phyloP scores from a whole-genome alignment of 1,139 yeast genomes.

The Taphrina deformans region DNA sequence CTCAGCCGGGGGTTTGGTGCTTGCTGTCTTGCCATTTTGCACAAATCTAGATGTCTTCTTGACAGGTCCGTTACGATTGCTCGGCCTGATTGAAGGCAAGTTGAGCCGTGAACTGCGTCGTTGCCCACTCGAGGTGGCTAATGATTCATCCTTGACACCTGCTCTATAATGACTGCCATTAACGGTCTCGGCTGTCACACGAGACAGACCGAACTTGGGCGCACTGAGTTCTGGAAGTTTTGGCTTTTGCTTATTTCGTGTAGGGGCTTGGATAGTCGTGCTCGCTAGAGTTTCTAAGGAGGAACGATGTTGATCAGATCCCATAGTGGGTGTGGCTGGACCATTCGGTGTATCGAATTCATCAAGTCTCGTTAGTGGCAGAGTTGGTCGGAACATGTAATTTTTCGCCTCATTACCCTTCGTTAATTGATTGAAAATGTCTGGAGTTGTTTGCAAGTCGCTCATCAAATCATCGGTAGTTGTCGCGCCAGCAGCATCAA shows the following conservation, averaged over 20 bases:
- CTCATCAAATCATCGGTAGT: neutral
- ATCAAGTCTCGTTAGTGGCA: constrained; percentile 6
- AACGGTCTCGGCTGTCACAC: constrained; percentile 3
- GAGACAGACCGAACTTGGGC: constrained; percentile 19
- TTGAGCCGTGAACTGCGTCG: constrained; percentile 14
- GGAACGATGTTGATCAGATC: constrained; percentile 12
- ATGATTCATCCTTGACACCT: neutral
- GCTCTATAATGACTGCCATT: neutral
- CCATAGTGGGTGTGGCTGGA: constrained; percentile 17
- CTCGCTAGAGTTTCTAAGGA: constrained; percentile 10
- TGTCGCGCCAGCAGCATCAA: neutral
- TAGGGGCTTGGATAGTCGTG: constrained; percentile 4
- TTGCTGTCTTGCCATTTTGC: neutral
- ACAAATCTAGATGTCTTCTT: neutral
- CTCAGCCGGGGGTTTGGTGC: neutral
- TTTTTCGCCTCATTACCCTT: neutral
- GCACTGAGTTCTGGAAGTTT: constrained; percentile 15
- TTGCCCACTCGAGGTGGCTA: constrained; percentile 1
- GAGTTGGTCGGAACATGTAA: constrained; percentile 15
- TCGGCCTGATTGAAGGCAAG: constrained; percentile 8
- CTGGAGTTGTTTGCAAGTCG: constrained; percentile 5
- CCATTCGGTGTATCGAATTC: constrained; percentile 17
- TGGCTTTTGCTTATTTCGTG: constrained; percentile 11
- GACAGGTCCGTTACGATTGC: neutral
- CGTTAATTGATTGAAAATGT: constrained; percentile 6